A percentile compares a stretch with the other conserved stretches of the same genome.
Conservation (phyloP, 2,329 filamentous ascomycete genomes). For the Verticillium nonalfalfae region DNA sequence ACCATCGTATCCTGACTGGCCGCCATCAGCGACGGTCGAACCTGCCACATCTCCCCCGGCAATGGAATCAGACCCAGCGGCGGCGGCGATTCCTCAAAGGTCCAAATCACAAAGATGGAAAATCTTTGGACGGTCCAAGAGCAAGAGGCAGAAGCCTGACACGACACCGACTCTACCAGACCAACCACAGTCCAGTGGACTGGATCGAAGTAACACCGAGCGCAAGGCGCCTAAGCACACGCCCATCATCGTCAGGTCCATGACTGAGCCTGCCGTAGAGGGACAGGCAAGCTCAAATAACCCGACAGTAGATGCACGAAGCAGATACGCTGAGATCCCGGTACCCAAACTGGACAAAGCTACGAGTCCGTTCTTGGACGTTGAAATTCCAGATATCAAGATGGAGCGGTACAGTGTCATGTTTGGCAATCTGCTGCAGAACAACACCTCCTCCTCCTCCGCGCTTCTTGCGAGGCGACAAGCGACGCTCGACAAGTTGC, state of each 20-base stretch:
- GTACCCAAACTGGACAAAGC: slow-evolving; percentile 15
- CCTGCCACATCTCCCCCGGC: neutral
- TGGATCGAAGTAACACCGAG: slow-evolving; percentile 30
- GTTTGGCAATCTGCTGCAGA: slow-evolving; percentile 70
- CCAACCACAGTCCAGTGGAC: slow-evolving; percentile 3
- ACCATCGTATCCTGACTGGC: slow-evolving; percentile 18
- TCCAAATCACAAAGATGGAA: slow-evolving; percentile 52
- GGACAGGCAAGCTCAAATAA: slow-evolving; percentile 2
- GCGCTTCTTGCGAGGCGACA: slow-evolving; percentile 51
- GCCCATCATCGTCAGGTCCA: slow-evolving; percentile 34
- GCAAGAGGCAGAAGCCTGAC: slow-evolving; percentile 17
- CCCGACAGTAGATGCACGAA: slow-evolving; percentile 4
- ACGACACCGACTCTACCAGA: slow-evolving; percentile 4
- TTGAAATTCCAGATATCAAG: slow-evolving; percentile 73
- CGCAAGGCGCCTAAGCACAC: slow-evolving; percentile 30
- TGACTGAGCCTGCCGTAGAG: slow-evolving; percentile 26
- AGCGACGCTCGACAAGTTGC: slow-evolving; percentile 51
- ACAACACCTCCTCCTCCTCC: slow-evolving; percentile 20
- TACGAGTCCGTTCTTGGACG: slow-evolving; percentile 48
- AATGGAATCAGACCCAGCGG: slow-evolving; percentile 7
- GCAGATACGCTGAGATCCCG: slow-evolving; percentile 15
- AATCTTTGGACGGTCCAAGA: slow-evolving; percentile 43
- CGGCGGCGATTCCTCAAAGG: slow-evolving; percentile 22
- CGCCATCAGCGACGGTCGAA: slow-evolving; percentile 16
- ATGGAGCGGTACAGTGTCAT: slow-evolving; percentile 92